Evolutionary conservation across 2,329 filamentous ascomycete genomes (phyloP).

Genomic region (Alternaria sp.): DNA sequence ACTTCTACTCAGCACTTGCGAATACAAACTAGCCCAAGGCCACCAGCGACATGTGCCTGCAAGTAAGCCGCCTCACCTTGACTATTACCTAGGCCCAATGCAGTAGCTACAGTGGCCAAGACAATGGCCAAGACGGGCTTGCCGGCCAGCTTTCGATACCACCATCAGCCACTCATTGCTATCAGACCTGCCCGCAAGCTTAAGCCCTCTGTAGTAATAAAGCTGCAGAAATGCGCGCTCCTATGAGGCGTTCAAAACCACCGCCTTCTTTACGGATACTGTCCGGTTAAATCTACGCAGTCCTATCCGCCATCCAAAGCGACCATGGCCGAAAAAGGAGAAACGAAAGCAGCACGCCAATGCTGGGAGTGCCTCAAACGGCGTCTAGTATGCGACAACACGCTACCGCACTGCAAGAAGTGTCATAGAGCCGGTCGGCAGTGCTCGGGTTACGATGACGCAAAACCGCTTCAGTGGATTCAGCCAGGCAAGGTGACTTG

Average conservation of each 20-base stretch:
- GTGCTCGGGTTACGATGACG: slow-evolving; percentile 45
- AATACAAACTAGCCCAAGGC: slow-evolving; percentile 1
- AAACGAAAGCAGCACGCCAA: slow-evolving; percentile 38
- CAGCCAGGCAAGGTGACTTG: slow-evolving; percentile 43
- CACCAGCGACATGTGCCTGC: background rate
- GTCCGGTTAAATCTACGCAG: background rate
- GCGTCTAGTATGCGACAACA: slow-evolving; percentile 46
- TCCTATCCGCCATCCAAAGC: background rate
- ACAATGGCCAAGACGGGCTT: slow-evolving; percentile 29
- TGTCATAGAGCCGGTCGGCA: slow-evolving; percentile 40
- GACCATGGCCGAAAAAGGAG: slow-evolving; percentile 25
- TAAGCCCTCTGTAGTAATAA: slow-evolving; percentile 33
- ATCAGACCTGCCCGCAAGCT: slow-evolving; percentile 6
- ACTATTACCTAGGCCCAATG: slow-evolving; percentile 20
- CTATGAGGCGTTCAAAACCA: background rate
- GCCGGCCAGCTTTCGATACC: background rate
- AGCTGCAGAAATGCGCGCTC: slow-evolving; percentile 21
- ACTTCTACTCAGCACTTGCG: background rate
- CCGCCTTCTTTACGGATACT: background rate
- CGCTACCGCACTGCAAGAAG: slow-evolving; percentile 44
- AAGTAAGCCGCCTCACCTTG: slow-evolving; percentile 1
- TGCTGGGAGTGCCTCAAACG: slow-evolving; percentile 48
- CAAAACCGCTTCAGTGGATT: slow-evolving; percentile 48
- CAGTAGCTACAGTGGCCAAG: slow-evolving; percentile 31
- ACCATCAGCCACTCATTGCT: background rate